Evolutionary conservation across 1,284 basidiomycete species (phyloP).

Genomic region (Uromyces viciae-fabae): DNA sequence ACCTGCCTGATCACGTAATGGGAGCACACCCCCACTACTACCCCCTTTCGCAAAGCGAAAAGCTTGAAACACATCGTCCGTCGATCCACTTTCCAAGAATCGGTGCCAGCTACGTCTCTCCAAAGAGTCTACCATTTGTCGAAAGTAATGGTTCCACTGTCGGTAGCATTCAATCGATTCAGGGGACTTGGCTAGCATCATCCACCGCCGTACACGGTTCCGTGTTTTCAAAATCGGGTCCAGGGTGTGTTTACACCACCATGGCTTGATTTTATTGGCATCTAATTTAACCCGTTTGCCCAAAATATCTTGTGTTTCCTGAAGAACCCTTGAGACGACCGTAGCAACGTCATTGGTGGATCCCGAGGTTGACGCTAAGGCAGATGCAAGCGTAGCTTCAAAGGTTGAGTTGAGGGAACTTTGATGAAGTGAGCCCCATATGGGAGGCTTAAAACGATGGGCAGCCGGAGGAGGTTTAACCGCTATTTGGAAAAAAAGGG

Average conservation of each 20-base stretch:
- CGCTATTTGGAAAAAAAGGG: not conserved
- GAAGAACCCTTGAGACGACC: not conserved
- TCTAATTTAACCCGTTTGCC: not conserved
- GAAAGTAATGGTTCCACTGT: not conserved
- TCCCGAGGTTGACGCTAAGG: not conserved
- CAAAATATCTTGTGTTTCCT: not conserved
- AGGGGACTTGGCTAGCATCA: not conserved
- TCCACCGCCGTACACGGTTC: not conserved
- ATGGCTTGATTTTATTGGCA: not conserved
- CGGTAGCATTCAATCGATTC: not conserved
- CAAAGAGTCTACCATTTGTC: not conserved
- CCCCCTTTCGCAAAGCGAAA: not conserved
- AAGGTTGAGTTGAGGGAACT: not conserved
- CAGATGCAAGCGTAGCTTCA: not conserved
- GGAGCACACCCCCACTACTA: not conserved
- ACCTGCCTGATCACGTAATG: not conserved
- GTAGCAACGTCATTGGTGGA: not conserved
- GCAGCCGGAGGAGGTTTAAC: not conserved
- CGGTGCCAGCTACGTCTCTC: not conserved
- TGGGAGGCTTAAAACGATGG: not conserved
- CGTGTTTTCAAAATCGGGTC: not conserved
- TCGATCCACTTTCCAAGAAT: not conserved
- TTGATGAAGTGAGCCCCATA: not conserved
- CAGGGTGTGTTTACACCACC: not conserved
- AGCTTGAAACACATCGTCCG: not conserved